Conservation (phyloP, 441 rosid species). For the Erodium moschatum region DNA sequence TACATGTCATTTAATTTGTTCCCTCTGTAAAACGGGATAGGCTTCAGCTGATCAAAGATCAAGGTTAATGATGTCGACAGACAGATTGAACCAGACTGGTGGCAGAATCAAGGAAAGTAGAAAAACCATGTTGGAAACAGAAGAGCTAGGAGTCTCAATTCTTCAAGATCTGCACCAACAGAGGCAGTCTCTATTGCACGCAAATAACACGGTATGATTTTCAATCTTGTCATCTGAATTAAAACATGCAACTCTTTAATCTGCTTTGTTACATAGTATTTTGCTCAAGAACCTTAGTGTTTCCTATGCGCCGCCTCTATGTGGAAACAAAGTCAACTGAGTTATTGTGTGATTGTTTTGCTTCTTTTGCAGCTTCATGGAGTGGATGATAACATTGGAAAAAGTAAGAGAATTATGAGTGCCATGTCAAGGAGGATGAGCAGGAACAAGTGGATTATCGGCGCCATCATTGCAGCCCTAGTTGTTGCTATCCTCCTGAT, state of each 20-base stretch:
- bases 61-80: conserved; percentile 77
- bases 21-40: conserved; percentile 27
- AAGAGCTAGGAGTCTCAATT: conserved; percentile 93
- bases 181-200: conserved; percentile 70
- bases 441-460: conserved; percentile 78
- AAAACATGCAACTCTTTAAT: too few species aligned
- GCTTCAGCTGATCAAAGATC: conserved; percentile 89
- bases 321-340: too few species aligned
- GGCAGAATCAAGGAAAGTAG: conserved; percentile 80
- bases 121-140: conserved; percentile 89
- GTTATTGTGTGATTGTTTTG: too few species aligned
- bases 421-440: conserved; percentile 69
- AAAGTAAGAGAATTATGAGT: conserved; percentile 74
- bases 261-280: too few species aligned
- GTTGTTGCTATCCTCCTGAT: conserved; percentile 45
- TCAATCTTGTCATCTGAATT: neutral
- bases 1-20: neutral
- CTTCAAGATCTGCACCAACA: conserved; percentile 90
- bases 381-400: conserved; percentile 75
- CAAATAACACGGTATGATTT: conserved; percentile 51
- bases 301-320: too few species aligned
- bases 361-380: conserved; percentile 58
- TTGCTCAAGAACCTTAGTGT: too few species aligned
- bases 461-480: conserved; percentile 46
- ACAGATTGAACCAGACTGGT: conserved; percentile 47